Evolutionary conservation across 768 basidiomycete species (phyloP), one percentile per base, ranked within the genome.

Genomic region (Russula lepida): DNA sequence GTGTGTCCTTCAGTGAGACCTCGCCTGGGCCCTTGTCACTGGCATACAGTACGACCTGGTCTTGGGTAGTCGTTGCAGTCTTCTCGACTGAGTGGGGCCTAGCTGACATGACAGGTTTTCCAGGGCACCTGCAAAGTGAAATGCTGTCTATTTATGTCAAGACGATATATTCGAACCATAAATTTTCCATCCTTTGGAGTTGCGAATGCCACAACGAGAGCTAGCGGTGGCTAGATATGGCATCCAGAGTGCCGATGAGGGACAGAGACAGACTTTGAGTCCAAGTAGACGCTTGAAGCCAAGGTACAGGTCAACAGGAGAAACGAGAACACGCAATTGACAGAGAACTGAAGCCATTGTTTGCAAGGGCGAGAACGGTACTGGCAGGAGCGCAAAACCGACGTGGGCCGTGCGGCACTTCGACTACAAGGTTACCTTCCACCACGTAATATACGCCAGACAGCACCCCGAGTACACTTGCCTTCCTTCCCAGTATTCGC

Each of bases 11-110:
- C 32, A 59, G 56, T 27, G 66, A 64, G n/a, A 66, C 55, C 55
- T 58, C 62, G 50, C 62, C 27, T 17, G 59, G 61, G 41, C 57
- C 62, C 58, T 69, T 70, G n/a, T 65, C 67, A 35, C 58, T 28
- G 49, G 58, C 17, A n/a, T n/a, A n/a, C n/a, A n/a, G n/a, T n/a
- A n/a, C n/a, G 28, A 54, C 56, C 37, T 56, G 35, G 12, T 64
- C 64, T 8, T 59, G 54, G 13, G 64, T 60, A 9, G 52, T 62
- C 53, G 56, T 63, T 7, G 62, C 58, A 13, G 25, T 9, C 53
- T 41, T 43, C 39, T 43, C 51, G 13, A 25, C 35, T 4, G 51
- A 25, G 9, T 37, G 21, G 15, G 35, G 15, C 25, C 23, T 15
- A 53, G 17, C 35, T 15, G 25, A 53, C 51, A 53, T 53, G 35